Conservation (phyloP, 1,139 yeast genomes). For the Candida sanyaensis region DNA sequence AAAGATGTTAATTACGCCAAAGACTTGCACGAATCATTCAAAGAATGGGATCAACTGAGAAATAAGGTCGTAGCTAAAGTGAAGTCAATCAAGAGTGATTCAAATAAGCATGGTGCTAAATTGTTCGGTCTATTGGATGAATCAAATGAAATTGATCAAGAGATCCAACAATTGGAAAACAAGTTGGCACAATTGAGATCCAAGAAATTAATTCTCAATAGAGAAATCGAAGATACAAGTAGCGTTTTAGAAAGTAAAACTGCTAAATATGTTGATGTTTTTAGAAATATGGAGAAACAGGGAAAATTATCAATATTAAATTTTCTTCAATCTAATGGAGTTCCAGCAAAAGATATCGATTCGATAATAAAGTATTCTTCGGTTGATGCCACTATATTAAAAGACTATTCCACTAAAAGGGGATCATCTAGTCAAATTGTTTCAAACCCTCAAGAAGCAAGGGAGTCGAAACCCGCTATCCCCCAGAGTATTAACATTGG, state of each 20-base stretch:
- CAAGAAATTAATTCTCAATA: constrained; percentile 36
- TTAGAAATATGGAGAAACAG: constrained; percentile 38
- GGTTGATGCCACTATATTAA: constrained; percentile 34
- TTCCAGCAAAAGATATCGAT: constrained; percentile 21
- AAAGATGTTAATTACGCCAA: constrained; percentile 35
- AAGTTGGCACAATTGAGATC: constrained; percentile 35
- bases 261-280: constrained; percentile 43
- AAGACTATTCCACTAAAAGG: constrained; percentile 14
- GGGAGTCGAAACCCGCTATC: not conserved
- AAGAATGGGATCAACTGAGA: constrained; percentile 48
- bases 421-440: constrained; percentile 4
- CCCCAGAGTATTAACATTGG: constrained; percentile 19
- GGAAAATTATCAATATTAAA: constrained; percentile 38
- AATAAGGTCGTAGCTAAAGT: constrained; percentile 35
- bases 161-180: constrained; percentile 44
- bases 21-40: constrained; percentile 34
- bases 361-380: constrained; percentile 23
- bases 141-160: constrained; percentile 35
- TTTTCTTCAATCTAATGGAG: constrained; percentile 25
- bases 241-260: constrained; percentile 56
- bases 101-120: constrained; percentile 48
- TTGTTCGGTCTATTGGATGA: constrained; percentile 39
- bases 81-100: constrained; percentile 39
- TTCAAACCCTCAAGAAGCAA: not conserved
- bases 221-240: constrained; percentile 52